These are phyloP conservation scores for Ustilago shanxiensis DNA, from an alignment of 1,284 basidiomycete genomes.

Conservation along the genomic window DNA sequence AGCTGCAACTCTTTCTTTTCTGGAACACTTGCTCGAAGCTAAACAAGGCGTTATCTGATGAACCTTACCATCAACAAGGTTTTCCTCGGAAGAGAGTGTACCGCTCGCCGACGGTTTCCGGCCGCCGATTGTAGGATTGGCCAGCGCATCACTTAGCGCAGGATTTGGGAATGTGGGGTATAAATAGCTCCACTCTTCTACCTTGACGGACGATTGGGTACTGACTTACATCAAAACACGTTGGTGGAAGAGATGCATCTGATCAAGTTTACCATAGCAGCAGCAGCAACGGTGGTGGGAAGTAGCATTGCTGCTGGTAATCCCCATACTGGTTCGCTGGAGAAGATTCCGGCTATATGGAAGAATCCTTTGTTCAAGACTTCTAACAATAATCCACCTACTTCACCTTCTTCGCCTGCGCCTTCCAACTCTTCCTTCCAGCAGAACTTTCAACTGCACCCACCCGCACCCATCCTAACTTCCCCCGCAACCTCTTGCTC, in stretches of 20 bases:
- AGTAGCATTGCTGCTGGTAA: not conserved
- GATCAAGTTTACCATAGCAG: conserved; percentile 7
- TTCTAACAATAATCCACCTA: not conserved
- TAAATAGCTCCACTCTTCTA: too few species aligned
- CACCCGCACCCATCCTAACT: conserved; percentile 35
- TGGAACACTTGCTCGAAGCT: too few species aligned
- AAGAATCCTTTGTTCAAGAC: conserved; percentile 31
- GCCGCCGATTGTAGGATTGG: too few species aligned
- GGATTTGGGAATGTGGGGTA: too few species aligned
- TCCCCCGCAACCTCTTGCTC: conserved; percentile 14
- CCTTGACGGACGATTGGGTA: too few species aligned
- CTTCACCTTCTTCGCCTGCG: not conserved
- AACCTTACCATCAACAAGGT: not conserved
- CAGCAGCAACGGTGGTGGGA: not conserved
- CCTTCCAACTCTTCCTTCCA: not conserved
- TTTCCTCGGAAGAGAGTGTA: too few species aligned
- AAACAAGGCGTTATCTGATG: too few species aligned
- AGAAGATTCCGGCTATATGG: conserved; percentile 27
- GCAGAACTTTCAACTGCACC: conserved; percentile 30
- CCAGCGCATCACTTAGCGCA: too few species aligned
- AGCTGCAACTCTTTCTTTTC: not conserved
- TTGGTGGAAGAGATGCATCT: conserved; percentile 19
- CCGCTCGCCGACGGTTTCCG: too few species aligned
- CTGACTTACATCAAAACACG: too few species aligned
- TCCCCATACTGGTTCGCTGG: not conserved